Evolutionary conservation across 2,329 filamentous ascomycete genomes (phyloP).

Genomic region (Penicillium sp.): DNA sequence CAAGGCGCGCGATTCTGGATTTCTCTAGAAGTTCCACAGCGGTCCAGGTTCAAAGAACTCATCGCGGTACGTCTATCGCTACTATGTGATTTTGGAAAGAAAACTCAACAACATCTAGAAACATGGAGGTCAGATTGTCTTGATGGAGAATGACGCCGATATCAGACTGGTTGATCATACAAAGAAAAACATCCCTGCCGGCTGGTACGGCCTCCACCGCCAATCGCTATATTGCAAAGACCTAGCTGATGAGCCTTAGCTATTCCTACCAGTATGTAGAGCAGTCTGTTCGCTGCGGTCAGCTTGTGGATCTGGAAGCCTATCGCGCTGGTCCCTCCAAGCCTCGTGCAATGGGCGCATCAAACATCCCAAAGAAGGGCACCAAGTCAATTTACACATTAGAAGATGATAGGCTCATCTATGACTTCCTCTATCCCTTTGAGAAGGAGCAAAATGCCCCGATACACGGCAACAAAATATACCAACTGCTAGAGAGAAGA

Average conservation of each 20-base stretch:
- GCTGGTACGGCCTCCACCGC: slow-evolving; percentile 44
- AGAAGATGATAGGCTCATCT: slow-evolving; percentile 51
- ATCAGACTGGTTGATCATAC: slow-evolving; percentile 63
- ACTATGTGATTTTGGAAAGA: neutral
- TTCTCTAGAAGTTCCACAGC: slow-evolving; percentile 57
- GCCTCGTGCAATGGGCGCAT: slow-evolving; percentile 51
- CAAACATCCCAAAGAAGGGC: slow-evolving; percentile 38
- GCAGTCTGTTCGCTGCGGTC: slow-evolving; percentile 54
- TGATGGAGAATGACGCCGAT: slow-evolving; percentile 60
- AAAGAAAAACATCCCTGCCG: slow-evolving; percentile 53
- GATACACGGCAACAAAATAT: slow-evolving; percentile 49
- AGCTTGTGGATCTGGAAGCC: slow-evolving; percentile 52
- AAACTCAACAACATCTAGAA: slow-evolving; percentile 32
- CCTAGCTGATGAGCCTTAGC: slow-evolving; percentile 30
- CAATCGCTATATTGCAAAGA: neutral
- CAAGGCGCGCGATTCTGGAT: slow-evolving; percentile 62
- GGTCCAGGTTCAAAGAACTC: slow-evolving; percentile 52
- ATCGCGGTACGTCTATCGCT: slow-evolving; percentile 45
- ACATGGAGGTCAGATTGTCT: slow-evolving; percentile 60
- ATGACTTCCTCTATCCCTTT: slow-evolving; percentile 48
- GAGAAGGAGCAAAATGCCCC: slow-evolving; percentile 36
- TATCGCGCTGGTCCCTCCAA: slow-evolving; percentile 52
- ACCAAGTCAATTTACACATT: slow-evolving; percentile 41
- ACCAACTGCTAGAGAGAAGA: slow-evolving; percentile 46
- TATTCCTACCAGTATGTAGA: slow-evolving; percentile 65